Evolutionary conservation across 2,329 filamentous ascomycete genomes (phyloP).

Genomic region (Berkeleyomyces basicola): DNA sequence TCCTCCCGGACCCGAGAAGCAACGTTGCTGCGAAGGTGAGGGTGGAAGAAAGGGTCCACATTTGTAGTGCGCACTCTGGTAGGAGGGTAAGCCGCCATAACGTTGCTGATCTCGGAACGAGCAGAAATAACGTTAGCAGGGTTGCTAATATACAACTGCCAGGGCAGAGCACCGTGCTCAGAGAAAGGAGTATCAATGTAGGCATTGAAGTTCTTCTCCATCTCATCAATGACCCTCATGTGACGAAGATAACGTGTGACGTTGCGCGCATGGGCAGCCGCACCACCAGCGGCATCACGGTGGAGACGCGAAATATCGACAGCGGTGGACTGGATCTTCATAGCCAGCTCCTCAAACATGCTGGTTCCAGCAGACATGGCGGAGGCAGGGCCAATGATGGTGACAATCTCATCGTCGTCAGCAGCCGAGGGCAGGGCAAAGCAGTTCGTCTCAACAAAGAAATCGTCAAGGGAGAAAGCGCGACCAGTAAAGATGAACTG

Average conservation of each 20-base stretch:
- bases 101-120: conserved; percentile 55
- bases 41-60: conserved; percentile 66
- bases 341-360: conserved; percentile 74
- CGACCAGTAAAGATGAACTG: conserved; percentile 75
- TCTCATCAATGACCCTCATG: conserved; percentile 61
- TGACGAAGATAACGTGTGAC: conserved; percentile 77
- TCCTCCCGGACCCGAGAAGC: conserved; percentile 47
- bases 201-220: conserved; percentile 68
- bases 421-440: conserved; percentile 64
- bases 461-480: conserved; percentile 65
- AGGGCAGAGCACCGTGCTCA: conserved; percentile 53
- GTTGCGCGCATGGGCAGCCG: conserved; percentile 64
- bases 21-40: conserved; percentile 50
- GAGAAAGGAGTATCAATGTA: conserved; percentile 68
- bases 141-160: conserved; percentile 79
- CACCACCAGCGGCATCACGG: conserved; percentile 52
- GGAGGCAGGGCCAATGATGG: conserved; percentile 64
- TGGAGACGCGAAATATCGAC: conserved; percentile 73
- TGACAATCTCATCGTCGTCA: conserved; percentile 67
- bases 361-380: conserved; percentile 61
- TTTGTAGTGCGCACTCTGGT: conserved; percentile 48
- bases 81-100: conserved; percentile 59
- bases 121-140: conserved; percentile 67
- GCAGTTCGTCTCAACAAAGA: conserved; percentile 82
- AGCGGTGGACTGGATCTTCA: conserved; percentile 68